Conservation (phyloP, 139 green algal species). For the Coelastrella sp. region DNA sequence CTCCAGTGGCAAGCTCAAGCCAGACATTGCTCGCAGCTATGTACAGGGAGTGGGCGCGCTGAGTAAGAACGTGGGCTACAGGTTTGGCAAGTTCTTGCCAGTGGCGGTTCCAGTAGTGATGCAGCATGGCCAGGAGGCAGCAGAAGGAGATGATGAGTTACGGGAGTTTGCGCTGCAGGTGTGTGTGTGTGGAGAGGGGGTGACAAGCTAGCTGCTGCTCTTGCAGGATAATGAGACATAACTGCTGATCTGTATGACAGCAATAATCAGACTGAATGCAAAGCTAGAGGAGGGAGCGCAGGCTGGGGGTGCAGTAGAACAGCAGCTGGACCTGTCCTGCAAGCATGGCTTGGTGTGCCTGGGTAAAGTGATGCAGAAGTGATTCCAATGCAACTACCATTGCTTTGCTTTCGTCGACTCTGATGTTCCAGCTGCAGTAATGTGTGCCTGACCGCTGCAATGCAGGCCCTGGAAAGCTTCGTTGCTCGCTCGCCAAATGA, state of each 20-base stretch:
- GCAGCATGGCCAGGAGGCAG: conserved; percentile 61
- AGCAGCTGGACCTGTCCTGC: too few species aligned
- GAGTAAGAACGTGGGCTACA: conserved; percentile 62
- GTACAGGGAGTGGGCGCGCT: conserved; percentile 82
- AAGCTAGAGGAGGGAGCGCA: too few species aligned
- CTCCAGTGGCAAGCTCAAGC: conserved; percentile 58
- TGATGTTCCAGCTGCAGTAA: not conserved
- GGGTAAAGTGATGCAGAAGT: too few species aligned
- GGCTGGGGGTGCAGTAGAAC: too few species aligned
- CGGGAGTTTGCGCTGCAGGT: conserved; percentile 87
- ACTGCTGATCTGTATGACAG: too few species aligned
- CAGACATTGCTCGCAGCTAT: conserved; percentile 76
- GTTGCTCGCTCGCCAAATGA: conserved; percentile 75
- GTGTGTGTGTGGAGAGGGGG: too few species aligned
- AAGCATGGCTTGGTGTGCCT: too few species aligned
- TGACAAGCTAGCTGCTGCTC: too few species aligned
- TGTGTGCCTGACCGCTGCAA: not conserved
- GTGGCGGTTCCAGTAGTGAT: conserved; percentile 79
- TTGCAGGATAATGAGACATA: too few species aligned
- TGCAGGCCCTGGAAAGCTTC: conserved; percentile 89
- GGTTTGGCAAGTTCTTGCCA: conserved; percentile 80
- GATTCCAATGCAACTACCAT: too few species aligned
- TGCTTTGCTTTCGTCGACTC: too few species aligned
- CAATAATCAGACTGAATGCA: too few species aligned
- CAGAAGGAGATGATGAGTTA: conserved; percentile 88